Evolutionary conservation across 1,284 basidiomycete species (phyloP).

Genomic region (Cronartium quercuum): DNA sequence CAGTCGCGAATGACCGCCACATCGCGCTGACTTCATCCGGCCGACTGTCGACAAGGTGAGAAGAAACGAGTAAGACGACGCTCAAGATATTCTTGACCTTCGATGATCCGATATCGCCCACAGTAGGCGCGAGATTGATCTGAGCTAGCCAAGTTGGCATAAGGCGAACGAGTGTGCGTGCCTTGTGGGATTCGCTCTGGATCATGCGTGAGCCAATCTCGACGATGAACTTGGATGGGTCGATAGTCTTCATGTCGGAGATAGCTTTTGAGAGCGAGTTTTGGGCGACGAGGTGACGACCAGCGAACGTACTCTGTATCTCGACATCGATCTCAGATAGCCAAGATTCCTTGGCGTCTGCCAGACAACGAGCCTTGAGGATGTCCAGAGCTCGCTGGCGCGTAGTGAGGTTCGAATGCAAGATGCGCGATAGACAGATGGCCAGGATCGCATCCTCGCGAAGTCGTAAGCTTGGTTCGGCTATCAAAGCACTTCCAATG

Average conservation of each 20-base stretch:
- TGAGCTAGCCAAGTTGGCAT: slow-evolving; percentile 37
- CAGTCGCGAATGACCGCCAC: slow-evolving; percentile 31
- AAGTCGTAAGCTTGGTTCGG: slow-evolving; percentile 23
- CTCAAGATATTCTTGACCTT: slow-evolving; percentile 32
- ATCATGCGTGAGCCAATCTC: slow-evolving; percentile 31
- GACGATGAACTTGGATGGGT: slow-evolving; percentile 7
- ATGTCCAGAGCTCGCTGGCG: slow-evolving; percentile 33
- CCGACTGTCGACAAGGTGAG: slow-evolving; percentile 15
- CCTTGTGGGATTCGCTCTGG: slow-evolving; percentile 23
- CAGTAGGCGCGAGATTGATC: slow-evolving; percentile 8
- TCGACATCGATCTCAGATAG: slow-evolving; percentile 27
- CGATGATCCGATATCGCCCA: slow-evolving; percentile 17
- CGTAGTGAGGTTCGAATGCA: slow-evolving; percentile 22
- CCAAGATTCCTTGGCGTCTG: not conserved
- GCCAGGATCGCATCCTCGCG: slow-evolving; percentile 12
- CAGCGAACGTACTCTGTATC: slow-evolving; percentile 28
- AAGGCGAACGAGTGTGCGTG: slow-evolving; percentile 12
- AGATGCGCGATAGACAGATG: slow-evolving; percentile 30
- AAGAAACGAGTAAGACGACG: slow-evolving; percentile 21
- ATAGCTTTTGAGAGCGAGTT: slow-evolving; percentile 9
- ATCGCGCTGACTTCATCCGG: slow-evolving; percentile 26
- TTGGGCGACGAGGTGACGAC: slow-evolving; percentile 30
- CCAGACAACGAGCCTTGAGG: slow-evolving; percentile 14
- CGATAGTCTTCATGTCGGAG: slow-evolving; percentile 8
- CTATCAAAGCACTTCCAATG: slow-evolving; percentile 7